phyloP scores from a whole-genome alignment of 305 asterid species.

The Fraxinus dipetala region DNA sequence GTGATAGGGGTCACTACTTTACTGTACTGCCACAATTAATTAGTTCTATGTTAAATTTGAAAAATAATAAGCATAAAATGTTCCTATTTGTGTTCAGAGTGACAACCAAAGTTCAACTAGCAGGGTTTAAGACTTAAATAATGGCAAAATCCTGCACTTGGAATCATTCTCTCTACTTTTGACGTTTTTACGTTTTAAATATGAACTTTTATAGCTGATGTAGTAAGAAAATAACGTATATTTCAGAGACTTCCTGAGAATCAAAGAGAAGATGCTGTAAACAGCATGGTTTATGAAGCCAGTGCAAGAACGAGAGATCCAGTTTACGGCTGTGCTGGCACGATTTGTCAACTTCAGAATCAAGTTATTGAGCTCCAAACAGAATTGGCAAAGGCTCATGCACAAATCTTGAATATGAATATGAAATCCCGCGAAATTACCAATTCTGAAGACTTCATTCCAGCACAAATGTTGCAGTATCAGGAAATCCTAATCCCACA shows the following conservation, averaged over 20 bases:
- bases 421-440: conserved; percentile 44
- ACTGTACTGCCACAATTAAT: too few relatives aligned
- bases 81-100: too few relatives aligned
- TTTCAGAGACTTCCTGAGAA: conserved; percentile 36
- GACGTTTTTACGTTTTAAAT: too few relatives aligned
- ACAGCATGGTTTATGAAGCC: conserved; percentile 70
- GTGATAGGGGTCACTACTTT: too few relatives aligned
- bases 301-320: conserved; percentile 60
- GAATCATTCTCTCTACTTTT: background rate
- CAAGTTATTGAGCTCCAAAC: conserved; percentile 54
- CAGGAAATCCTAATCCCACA: background rate
- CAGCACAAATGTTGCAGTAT: background rate
- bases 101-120: too few relatives aligned
- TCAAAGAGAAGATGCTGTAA: conserved; percentile 61
- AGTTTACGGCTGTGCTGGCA: conserved; percentile 61
- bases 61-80: too few relatives aligned
- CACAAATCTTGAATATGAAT: conserved; percentile 36
- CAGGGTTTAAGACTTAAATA: too few relatives aligned
- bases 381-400: conserved; percentile 48
- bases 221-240: background rate
- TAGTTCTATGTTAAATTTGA: too few relatives aligned
- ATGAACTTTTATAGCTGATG: background rate
- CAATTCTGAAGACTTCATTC: background rate
- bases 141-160: too few relatives aligned
- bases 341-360: conserved; percentile 53